These are phyloP conservation scores for Psidium friedrichsthalianum DNA, from an alignment of 345 rosid species.

Conservation along the genomic window DNA sequence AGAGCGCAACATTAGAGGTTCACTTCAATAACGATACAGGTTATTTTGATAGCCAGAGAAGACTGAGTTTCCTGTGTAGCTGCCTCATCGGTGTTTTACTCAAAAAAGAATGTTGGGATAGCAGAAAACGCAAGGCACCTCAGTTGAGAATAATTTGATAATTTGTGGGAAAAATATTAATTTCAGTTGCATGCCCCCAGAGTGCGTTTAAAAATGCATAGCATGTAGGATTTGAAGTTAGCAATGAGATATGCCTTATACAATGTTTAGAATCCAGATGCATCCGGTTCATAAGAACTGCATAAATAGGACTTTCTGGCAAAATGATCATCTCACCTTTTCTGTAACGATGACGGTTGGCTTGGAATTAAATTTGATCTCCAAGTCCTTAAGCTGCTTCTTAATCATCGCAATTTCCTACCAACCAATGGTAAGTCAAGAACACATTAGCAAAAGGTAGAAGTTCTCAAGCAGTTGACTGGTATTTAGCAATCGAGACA, in stretches of 20 bases:
- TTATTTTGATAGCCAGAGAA: not conserved
- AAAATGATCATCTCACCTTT: constrained; percentile 32
- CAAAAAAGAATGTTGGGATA: not conserved
- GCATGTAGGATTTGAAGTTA: not conserved
- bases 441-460: not conserved
- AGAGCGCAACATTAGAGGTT: not conserved
- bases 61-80: not conserved
- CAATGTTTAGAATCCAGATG: not conserved
- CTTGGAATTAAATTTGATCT: constrained; percentile 24
- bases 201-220: not conserved
- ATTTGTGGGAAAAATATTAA: not conserved
- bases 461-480: not conserved
- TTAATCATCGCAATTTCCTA: constrained; percentile 53
- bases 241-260: not conserved
- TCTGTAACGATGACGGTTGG: constrained; percentile 63
- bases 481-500: not conserved
- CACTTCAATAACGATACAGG: not conserved
- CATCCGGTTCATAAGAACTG: not conserved
- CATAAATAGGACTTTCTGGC: not conserved
- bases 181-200: not conserved
- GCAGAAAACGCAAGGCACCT: not conserved
- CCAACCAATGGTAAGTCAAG: not conserved
- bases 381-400: constrained; percentile 34
- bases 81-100: not conserved
- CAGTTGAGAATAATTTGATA: not conserved